These are phyloP conservation scores for Penicillium lividum DNA, from an alignment of 495 filamentous ascomycete species.

Conservation along the genomic window DNA sequence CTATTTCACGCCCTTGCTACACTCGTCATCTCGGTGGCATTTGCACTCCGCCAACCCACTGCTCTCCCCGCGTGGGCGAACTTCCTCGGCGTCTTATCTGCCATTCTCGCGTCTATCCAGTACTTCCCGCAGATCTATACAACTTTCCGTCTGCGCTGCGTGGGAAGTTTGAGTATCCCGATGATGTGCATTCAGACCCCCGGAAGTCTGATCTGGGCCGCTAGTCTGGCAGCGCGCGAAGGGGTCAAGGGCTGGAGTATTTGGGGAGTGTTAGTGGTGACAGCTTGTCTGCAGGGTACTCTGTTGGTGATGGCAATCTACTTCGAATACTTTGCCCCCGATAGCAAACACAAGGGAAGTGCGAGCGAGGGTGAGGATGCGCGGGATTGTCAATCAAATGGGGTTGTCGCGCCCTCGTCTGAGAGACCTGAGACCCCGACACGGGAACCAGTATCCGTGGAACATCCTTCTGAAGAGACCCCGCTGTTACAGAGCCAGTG, in stretches of 20 bases:
- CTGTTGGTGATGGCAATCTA: slow-evolving; percentile 77
- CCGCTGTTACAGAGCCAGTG: slow-evolving; percentile 41
- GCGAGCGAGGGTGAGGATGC: neutral
- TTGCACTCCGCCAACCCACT: slow-evolving; percentile 57
- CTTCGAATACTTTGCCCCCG: slow-evolving; percentile 62
- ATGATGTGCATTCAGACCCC: slow-evolving; percentile 99
- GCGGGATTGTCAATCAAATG: slow-evolving; percentile 37
- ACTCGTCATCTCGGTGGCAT: slow-evolving; percentile 62
- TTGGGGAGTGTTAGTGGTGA: slow-evolving; percentile 86
- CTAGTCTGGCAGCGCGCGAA: slow-evolving; percentile 76
- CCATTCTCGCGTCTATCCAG: slow-evolving; percentile 80
- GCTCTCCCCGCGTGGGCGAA: slow-evolving; percentile 76
- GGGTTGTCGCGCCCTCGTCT: slow-evolving; percentile 15
- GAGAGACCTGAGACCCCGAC: slow-evolving; percentile 14
- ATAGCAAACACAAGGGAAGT: slow-evolving; percentile 31
- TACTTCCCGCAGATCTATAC: slow-evolving; percentile 95
- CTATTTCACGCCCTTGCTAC: slow-evolving; percentile 69
- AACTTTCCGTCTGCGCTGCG: slow-evolving; percentile 78
- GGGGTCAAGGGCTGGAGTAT: slow-evolving; percentile 89
- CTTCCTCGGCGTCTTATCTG: slow-evolving; percentile 73
- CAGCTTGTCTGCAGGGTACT: slow-evolving; percentile 81
- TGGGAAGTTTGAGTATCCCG: slow-evolving; percentile 87
- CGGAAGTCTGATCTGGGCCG: slow-evolving; percentile 84
- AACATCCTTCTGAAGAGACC: slow-evolving; percentile 49
- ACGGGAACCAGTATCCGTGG: slow-evolving; percentile 28